Conservation (phyloP, 2,329 filamentous ascomycete species). For the Epichloe bromicola region DNA sequence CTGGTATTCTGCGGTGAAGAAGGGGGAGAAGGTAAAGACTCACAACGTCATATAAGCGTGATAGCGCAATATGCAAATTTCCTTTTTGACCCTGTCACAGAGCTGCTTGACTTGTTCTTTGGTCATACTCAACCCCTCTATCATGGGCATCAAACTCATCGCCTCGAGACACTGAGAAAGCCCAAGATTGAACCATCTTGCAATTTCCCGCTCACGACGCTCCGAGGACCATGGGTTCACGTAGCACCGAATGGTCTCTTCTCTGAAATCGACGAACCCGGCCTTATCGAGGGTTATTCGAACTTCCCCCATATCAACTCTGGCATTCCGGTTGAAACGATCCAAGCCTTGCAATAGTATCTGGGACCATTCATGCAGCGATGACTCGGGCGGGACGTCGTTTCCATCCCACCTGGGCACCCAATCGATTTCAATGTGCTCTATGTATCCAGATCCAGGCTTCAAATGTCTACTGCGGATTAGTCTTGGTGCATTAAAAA, state of each 20-base stretch:
- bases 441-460: conserved; percentile 62
- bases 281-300: conserved; percentile 48
- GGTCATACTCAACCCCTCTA: conserved; percentile 28
- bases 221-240: conserved; percentile 62
- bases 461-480: conserved; percentile 53
- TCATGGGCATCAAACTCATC: conserved; percentile 61
- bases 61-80: conserved; percentile 55
- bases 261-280: conserved; percentile 70
- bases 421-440: conserved; percentile 85
- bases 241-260: conserved; percentile 55
- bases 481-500: neutral
- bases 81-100: conserved; percentile 47
- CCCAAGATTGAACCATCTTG: conserved; percentile 72
- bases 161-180: conserved; percentile 62
- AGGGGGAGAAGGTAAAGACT: conserved; percentile 28
- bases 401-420: conserved; percentile 58
- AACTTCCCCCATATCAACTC: conserved; percentile 36
- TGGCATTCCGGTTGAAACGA: conserved; percentile 50
- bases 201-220: conserved; percentile 50
- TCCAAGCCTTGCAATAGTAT: conserved; percentile 57
- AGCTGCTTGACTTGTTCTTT: conserved; percentile 52
- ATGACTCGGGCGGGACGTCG: conserved; percentile 42
- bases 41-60: conserved; percentile 68
- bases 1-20: no score
- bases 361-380: conserved; percentile 55